phyloP scores from a whole-genome alignment of 2,329 filamentous ascomycete species.

The Trichoderma koningii region DNA sequence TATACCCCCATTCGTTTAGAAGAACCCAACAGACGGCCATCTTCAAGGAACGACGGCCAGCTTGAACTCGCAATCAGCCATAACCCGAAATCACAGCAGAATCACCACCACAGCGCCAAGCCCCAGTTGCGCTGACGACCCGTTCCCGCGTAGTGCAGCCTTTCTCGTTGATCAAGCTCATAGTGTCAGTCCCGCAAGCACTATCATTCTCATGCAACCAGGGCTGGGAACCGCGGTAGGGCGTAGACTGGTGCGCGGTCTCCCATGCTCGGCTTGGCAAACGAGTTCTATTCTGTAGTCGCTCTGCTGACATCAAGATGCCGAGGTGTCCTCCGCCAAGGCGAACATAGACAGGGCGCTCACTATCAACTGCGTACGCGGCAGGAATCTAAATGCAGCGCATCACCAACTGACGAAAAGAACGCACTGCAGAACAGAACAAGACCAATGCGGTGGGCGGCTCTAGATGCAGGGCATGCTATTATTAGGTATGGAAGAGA shows the following conservation, averaged over 20 bases:
- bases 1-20: neutral
- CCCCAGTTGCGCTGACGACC: neutral
- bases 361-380: constrained; percentile 45
- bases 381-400: constrained; percentile 37
- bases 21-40: neutral
- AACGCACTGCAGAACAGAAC: no score
- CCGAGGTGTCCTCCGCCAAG: constrained; percentile 44
- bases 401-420: no score
- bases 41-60: neutral
- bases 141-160: neutral
- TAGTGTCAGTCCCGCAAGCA: constrained; percentile 12
- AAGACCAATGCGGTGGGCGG: no score
- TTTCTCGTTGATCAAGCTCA: constrained; percentile 6
- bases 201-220: neutral
- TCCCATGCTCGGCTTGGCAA: constrained; percentile 2
- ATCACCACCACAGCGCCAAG: neutral
- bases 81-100: neutral
- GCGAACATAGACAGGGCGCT: constrained; percentile 51
- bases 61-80: neutral
- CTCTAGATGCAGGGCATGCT: neutral
- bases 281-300: neutral
- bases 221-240: neutral
- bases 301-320: constrained; percentile 12
- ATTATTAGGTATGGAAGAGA: fast-evolving
- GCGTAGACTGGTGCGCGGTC: neutral